Percentiles rank a stretch among this genome's conserved stretches.
Conservation (phyloP, 352 stramenopile species). For the Phytophthora syringae region DNA sequence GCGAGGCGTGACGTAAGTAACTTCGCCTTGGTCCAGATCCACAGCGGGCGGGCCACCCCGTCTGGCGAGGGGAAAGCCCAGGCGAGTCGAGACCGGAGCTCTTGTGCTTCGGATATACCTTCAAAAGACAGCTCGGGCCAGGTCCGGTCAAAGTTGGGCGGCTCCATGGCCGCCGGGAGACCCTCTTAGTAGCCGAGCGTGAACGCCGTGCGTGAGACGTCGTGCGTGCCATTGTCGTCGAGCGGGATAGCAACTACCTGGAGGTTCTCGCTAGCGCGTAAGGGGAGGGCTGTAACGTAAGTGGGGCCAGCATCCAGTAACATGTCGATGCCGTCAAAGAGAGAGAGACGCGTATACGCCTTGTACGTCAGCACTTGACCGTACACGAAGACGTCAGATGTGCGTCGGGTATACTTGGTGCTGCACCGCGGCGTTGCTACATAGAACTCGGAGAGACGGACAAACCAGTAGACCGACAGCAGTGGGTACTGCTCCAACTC, state of each 20-base stretch:
- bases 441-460: too few species aligned
- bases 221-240: neutral
- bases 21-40: neutral
- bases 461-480: too few species aligned
- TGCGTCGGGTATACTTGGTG: too few species aligned
- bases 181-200: neutral
- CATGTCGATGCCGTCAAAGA: neutral
- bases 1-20: neutral
- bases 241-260: conserved; percentile 2
- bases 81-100: neutral
- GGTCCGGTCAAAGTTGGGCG: neutral
- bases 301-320: neutral
- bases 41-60: neutral
- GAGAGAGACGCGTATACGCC: neutral
- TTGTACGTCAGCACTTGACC: conserved; percentile 1
- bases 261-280: neutral
- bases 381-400: neutral
- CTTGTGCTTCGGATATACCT: neutral
- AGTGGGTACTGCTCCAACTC: neutral
- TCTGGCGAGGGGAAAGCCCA: neutral
- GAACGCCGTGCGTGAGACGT: neutral
- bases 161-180: neutral
- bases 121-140: neutral
- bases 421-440: too few species aligned
- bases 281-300: neutral